Evolutionary conservation across 179 eudicot species (phyloP).

Genomic region (Beta lomatogona): DNA sequence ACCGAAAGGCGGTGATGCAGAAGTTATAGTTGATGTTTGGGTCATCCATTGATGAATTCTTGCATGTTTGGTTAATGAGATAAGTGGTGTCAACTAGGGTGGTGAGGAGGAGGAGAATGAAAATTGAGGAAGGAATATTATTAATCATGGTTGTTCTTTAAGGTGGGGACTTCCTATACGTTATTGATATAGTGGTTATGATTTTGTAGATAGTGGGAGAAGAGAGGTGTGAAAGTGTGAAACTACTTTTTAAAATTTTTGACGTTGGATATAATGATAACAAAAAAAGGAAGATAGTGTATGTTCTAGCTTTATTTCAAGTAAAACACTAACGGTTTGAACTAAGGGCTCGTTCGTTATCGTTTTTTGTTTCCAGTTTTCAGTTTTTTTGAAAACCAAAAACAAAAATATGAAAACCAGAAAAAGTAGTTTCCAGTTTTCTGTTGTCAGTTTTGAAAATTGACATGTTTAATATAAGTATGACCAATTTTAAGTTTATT

Average conservation of each 20-base stretch:
- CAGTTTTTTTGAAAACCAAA: no score
- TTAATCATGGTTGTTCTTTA: not conserved
- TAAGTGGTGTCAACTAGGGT: not conserved
- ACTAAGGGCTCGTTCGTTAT: no score
- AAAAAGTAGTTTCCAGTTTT: no score
- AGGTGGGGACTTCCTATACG: not conserved
- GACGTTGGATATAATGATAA: not conserved
- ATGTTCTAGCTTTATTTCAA: not conserved
- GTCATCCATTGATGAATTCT: slow-evolving; percentile 22
- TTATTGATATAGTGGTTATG: not conserved
- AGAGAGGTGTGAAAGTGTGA: not conserved
- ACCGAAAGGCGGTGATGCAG: slow-evolving; percentile 25
- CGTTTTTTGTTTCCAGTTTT: no score
- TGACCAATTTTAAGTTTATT: no score
- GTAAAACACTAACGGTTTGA: not conserved
- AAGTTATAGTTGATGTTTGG: slow-evolving; percentile 36
- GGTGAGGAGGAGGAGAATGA: not conserved
- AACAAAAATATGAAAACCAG: no score
- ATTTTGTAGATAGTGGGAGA: not conserved
- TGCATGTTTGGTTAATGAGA: slow-evolving; percentile 40
- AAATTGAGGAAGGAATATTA: not conserved
- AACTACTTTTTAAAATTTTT: not conserved
- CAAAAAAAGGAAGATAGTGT: not conserved
- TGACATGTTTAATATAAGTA: no score
- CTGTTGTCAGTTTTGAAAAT: no score